A percentile compares a stretch with the other conserved stretches of the same genome.
Conservation (phyloP, 2,329 filamentous ascomycete genomes). For the Calonectria montana region DNA sequence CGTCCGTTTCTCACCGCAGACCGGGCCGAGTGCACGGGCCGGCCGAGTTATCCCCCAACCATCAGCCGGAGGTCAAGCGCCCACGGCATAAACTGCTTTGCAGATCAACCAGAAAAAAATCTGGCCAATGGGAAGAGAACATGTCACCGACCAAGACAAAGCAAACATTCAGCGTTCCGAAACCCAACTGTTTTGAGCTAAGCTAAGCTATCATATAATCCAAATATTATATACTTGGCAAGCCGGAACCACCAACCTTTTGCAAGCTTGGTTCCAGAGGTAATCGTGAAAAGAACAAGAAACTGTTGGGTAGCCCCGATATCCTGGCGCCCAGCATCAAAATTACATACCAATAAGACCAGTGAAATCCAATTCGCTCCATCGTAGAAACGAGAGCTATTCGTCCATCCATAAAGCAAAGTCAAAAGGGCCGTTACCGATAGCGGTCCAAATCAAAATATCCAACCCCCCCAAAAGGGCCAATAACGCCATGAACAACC, state of each 20-base stretch:
- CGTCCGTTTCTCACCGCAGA: neutral
- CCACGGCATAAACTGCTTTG: conserved; percentile 12
- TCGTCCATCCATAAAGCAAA: conserved; percentile 3
- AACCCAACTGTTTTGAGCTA: conserved; percentile 8
- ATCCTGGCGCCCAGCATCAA: neutral
- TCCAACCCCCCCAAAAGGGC: neutral
- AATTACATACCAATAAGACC: conserved; percentile 22
- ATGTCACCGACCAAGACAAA: neutral
- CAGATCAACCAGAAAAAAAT: neutral
- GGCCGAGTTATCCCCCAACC: neutral
- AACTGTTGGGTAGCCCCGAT: conserved; percentile 4
- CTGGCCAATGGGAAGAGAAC: neutral
- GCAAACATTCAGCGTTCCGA: neutral
- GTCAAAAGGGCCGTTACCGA: neutral
- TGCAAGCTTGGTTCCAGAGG: neutral
- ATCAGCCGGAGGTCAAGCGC: neutral
- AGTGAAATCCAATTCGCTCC: conserved; percentile 25
- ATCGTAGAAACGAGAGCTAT: conserved; percentile 22
- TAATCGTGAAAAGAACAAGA: conserved; percentile 7
- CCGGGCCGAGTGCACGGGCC: neutral
- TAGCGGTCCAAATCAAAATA: conserved; percentile 24
- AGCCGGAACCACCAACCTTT: conserved; percentile 15
- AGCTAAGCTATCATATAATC: neutral
- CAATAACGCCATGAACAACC: conserved; percentile 16
- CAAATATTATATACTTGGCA: conserved; percentile 16